Evolutionary conservation across 2,329 filamentous ascomycete genomes (phyloP).

Genomic region (Colletotrichum incanum): DNA sequence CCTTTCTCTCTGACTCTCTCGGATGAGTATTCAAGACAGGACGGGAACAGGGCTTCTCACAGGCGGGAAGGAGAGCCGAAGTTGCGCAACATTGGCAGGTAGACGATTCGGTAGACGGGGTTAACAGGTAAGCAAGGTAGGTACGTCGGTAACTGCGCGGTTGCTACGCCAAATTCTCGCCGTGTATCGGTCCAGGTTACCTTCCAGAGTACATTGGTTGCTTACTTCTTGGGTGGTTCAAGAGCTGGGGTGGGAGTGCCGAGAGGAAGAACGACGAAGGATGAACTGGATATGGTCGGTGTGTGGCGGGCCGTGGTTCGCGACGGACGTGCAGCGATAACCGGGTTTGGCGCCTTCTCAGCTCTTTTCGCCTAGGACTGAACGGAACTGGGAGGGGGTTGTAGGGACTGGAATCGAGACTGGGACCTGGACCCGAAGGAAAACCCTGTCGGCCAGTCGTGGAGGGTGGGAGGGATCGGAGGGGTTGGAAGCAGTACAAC

Average conservation of each 20-base stretch:
- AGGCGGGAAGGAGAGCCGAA: not conserved
- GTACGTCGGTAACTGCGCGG: not conserved
- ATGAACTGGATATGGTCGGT: conserved; percentile 7
- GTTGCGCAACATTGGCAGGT: not conserved
- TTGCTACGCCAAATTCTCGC: not conserved
- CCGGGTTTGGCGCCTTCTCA: conserved; percentile 34
- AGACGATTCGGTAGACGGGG: not conserved
- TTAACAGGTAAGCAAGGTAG: not conserved
- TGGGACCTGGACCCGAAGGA: conserved; percentile 20
- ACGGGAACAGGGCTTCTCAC: not conserved
- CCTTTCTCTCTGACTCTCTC: not conserved
- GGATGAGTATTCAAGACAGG: not conserved
- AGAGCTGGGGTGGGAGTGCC: not conserved
- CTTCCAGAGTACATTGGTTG: not conserved
- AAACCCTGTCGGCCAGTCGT: conserved; percentile 24
- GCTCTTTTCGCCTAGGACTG: conserved; percentile 21
- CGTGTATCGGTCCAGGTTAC: not conserved
- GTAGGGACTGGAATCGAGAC: conserved; percentile 9
- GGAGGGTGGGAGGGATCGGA: conserved; percentile 29
- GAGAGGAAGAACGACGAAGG: conserved; percentile 5
- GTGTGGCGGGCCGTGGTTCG: conserved; percentile 15
- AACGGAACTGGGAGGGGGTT: not conserved
- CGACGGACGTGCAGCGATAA: conserved; percentile 11
- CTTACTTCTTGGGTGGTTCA: not conserved
- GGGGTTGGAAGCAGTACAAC: conserved; percentile 23